phyloP scores from a whole-genome alignment of 805 yeast species.

The Metschnikowia gelsemii region DNA sequence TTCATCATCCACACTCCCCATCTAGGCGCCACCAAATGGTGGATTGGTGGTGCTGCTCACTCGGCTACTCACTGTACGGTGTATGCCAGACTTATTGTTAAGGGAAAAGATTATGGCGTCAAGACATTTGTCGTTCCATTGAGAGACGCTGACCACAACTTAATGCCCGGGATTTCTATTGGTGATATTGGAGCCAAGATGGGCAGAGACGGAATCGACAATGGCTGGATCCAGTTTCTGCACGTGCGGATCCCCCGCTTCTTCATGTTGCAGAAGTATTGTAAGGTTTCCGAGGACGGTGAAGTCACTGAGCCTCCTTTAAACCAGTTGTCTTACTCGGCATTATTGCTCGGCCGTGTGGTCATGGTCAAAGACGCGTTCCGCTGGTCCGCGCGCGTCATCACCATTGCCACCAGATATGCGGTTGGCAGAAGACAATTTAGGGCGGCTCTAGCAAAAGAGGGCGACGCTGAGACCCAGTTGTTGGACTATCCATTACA shows the following conservation, averaged over 20 bases:
- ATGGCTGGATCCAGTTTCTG: constrained; percentile 94
- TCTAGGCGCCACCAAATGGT: constrained; percentile 93
- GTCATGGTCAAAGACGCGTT: constrained; percentile 85
- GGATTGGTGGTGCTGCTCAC: constrained; percentile 98
- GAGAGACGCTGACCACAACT: constrained; percentile 69
- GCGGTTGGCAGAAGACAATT: constrained; percentile 91
- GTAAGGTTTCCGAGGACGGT: constrained; percentile 67
- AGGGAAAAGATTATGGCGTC: constrained; percentile 87
- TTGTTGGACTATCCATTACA: constrained; percentile 85
- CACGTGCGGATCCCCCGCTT: constrained; percentile 81
- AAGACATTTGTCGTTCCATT: constrained; percentile 90
- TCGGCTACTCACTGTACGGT: constrained; percentile 86
- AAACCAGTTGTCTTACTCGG: constrained; percentile 86
- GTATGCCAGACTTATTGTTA: constrained; percentile 78
- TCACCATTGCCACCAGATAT: constrained; percentile 83
- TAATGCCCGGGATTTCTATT: constrained; percentile 75
- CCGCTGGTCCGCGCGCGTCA: constrained; percentile 73
- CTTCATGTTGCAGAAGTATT: constrained; percentile 78
- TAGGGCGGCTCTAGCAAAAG: constrained; percentile 36
- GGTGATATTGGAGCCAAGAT: constrained; percentile 95
- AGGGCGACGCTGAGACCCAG: constrained; percentile 58
- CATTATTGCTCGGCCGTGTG: constrained; percentile 85
- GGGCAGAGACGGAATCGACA: constrained; percentile 95
- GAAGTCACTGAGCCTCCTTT: constrained; percentile 76
- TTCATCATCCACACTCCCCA: constrained; percentile 84